Evolutionary conservation across 306 rosid genomes (phyloP), one percentile per base, ranked within the genome.

Genomic region (Clitoria ternatea): DNA sequence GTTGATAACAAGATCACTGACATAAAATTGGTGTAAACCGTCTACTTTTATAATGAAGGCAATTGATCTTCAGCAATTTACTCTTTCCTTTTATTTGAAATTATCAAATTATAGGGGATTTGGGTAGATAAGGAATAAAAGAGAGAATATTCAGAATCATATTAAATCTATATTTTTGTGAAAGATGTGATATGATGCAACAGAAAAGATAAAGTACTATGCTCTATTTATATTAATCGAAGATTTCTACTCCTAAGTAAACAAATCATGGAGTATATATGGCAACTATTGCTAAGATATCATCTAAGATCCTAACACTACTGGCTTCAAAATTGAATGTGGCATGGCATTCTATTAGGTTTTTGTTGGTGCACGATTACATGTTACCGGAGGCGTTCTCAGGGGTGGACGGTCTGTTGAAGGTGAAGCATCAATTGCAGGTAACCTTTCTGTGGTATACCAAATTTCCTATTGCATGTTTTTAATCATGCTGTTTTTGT

Each of bases 361-460:
- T 80, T 95, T 95, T 83, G 99, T 95, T 64, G 96, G 96, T 77
- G 97, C 99, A 49, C 82, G 99, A 66, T 85, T 95, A 78, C 99
- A 95, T 85, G 99, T 95, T 32, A 95, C 99, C 0, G 99, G 99
- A 76, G 99, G 99, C 66, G 89, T 50, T 81, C 93, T 95, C 12
- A 89, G 84, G 80, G 99, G 99, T 65, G 99, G 99, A 36, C 97
- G 99, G 37, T 67, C 85, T 24, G 88, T 95, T 52, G 99, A 95
- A 87, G 99, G 99, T 62, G 99, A 95, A 89, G 86, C 88, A 72
- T 69, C 90, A 67, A 49, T 89, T 85, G 96, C 99, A 79, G 99
- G 99, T 91, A 86, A 72, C 70, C 11, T 76, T 40, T 72, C 20
- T 61, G 29, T 24, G 61, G 60, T 26, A 66, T 69, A 56, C 61